Conservation (phyloP, 352 stramenopile genomes). For the Phytophthora cactorum region DNA sequence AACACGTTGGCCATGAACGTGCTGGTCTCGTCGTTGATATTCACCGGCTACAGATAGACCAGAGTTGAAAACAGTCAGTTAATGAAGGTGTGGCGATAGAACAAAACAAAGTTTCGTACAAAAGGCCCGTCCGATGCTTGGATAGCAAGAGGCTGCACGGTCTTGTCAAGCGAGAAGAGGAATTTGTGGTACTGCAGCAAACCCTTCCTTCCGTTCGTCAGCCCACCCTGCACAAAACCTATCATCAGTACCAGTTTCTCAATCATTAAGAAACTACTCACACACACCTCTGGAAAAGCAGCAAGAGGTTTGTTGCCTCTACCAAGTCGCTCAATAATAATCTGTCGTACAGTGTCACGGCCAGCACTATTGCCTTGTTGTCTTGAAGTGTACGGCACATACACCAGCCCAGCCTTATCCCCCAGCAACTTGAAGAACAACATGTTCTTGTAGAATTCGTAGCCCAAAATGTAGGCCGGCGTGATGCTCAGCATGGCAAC, state of each 20-base stretch:
- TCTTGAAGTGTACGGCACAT: constrained; percentile 72
- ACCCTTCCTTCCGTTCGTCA: constrained; percentile 70
- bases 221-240: constrained; percentile 42
- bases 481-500: constrained; percentile 59
- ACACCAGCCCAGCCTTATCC: constrained; percentile 69
- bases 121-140: constrained; percentile 68
- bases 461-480: constrained; percentile 66
- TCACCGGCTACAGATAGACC: constrained; percentile 50
- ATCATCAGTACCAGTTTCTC: constrained; percentile 1
- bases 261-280: background rate
- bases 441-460: constrained; percentile 89
- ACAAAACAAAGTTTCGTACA: constrained; percentile 38
- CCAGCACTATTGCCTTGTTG: constrained; percentile 56
- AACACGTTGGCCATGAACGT: constrained; percentile 77
- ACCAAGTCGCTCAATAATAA: constrained; percentile 65
- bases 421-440: constrained; percentile 69
- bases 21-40: constrained; percentile 83
- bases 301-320: constrained; percentile 58
- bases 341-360: constrained; percentile 59
- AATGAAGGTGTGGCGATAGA: background rate
- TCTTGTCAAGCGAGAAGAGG: constrained; percentile 72
- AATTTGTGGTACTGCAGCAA: constrained; percentile 85
- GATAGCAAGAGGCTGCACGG: constrained; percentile 68
- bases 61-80: background rate
- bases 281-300: constrained; percentile 61